Percentiles rank a stretch among this genome's conserved stretches.
These are phyloP conservation scores for Suillus ampliporus DNA, from an alignment of 768 basidiomycete species.

Conservation along the genomic window DNA sequence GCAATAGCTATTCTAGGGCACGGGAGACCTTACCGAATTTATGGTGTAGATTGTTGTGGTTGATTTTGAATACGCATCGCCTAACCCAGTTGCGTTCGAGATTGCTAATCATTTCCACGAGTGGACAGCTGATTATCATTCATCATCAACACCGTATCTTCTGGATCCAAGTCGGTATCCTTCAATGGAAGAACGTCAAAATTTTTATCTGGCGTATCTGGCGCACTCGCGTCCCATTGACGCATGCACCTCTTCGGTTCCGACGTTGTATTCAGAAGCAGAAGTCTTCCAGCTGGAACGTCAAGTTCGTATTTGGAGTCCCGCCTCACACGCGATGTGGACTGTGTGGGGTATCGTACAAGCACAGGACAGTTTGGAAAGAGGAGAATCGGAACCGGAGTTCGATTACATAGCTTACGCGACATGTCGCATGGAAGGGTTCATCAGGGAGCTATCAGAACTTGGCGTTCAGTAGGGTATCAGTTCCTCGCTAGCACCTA, in stretches of 20 bases:
- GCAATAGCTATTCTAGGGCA: conserved; percentile 22
- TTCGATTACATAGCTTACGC: conserved; percentile 94
- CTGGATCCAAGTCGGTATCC: conserved; percentile 75
- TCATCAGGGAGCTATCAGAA: conserved; percentile 58
- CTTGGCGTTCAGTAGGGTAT: conserved; percentile 42
- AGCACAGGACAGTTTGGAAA: conserved; percentile 76
- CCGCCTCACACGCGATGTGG: conserved; percentile 92
- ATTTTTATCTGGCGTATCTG: conserved; percentile 89
- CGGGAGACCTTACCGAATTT: conserved; percentile 19
- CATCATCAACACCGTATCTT: conserved; percentile 64
- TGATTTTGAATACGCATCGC: conserved; percentile 96
- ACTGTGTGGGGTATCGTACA: conserved; percentile 94
- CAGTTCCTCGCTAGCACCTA: background rate
- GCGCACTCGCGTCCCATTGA: conserved; percentile 46
- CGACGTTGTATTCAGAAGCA: conserved; percentile 38
- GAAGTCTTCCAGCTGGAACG: conserved; percentile 67
- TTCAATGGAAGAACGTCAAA: conserved; percentile 67
- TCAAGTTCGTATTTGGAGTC: conserved; percentile 88
- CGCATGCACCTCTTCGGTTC: conserved; percentile 15
- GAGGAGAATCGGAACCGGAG: conserved; percentile 63
- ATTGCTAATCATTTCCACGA: conserved; percentile 98
- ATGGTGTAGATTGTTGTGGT: conserved; percentile 84
- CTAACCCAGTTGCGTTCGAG: conserved; percentile 93
- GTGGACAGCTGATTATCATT: conserved; percentile 94
- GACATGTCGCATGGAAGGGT: conserved; percentile 64